Base-by-base conservation (phyloP, 73 alveolate species). In the Paramecium tetraurelia region DNA sequence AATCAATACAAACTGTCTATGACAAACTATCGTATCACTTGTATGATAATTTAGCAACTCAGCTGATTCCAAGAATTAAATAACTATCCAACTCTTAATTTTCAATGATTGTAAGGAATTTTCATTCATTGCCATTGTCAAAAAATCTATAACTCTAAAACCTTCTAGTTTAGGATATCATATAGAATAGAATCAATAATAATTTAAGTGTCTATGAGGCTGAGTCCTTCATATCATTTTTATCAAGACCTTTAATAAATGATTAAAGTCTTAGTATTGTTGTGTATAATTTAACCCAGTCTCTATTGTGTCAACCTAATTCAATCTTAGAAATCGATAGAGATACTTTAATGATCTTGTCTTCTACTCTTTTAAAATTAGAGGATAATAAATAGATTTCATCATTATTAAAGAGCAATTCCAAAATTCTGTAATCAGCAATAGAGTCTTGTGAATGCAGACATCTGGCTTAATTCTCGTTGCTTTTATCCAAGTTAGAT, bases 91-190 rank as follows among this genome's bases (percentile, higher is more conserved):
- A 21, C 21, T 80, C 90, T 10, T 80, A 80, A 44, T 80, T 80
- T 22, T 40, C 90, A 43, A 80, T 80, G 90, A 63, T 41, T 80
- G 16, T 40, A 1, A 80, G 90, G 24, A 80, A 80, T 41, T 44
- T 80, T 10, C 43, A 80, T 12, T 11, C 16, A 8, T 22, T 46
- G 3, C 90, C 90, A 0, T 11, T 48, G 10, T 20, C 70, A 43
- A 80, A 80, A 46, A 48, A 48, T 14, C 12, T 31, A 4, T 59
- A 80, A 12, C 57, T 80, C 27, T 24, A 80, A 48, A 24, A 80
- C 6, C 21, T 41, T 9, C 21, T 80, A 24, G 57, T 80, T 80
- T 22, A 40, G 20, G 76, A 80, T 38, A 80, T 80, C 12, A 35
- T 36, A 10, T 1, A 7, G 20, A 48, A 35, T 75, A 75, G 87